phyloP scores from a whole-genome alignment of 306 rosid genomes.

The Begonia masoniana region DNA sequence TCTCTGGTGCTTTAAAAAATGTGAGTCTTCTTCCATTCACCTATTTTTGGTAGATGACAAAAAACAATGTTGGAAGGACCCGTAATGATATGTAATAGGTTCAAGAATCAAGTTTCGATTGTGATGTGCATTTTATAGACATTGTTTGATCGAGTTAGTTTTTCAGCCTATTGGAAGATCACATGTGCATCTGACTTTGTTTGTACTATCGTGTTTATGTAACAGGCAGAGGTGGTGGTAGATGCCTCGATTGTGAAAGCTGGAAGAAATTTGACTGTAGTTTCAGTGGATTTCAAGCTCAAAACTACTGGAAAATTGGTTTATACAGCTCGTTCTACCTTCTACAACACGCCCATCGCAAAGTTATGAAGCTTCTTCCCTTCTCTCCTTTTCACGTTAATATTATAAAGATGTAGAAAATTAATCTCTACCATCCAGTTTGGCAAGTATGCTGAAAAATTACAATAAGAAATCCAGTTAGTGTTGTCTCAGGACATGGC shows the following conservation, averaged over 20 bases:
- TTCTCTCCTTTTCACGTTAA: background rate
- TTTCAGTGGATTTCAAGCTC: conserved; percentile 42
- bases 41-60: too few relatives aligned
- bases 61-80: too few relatives aligned
- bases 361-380: conserved; percentile 21
- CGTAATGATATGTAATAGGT: too few relatives aligned
- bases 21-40: conserved; percentile 17
- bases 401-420: too few relatives aligned
- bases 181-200: background rate
- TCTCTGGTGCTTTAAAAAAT: conserved; percentile 24
- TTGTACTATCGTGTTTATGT: background rate
- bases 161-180: background rate
- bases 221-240: conserved; percentile 57
- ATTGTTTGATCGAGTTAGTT: background rate
- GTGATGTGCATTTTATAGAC: background rate
- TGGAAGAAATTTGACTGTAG: conserved; percentile 63
- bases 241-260: conserved; percentile 48
- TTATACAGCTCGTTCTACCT: conserved; percentile 47
- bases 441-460: too few relatives aligned
- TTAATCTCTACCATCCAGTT: too few relatives aligned
- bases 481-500: too few relatives aligned
- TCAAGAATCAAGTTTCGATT: background rate
- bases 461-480: too few relatives aligned
- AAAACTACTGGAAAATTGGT: conserved; percentile 36
- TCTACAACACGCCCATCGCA: conserved; percentile 41